Conservation (phyloP, 208 protist genomes). For the Leishmania guyanensis region DNA sequence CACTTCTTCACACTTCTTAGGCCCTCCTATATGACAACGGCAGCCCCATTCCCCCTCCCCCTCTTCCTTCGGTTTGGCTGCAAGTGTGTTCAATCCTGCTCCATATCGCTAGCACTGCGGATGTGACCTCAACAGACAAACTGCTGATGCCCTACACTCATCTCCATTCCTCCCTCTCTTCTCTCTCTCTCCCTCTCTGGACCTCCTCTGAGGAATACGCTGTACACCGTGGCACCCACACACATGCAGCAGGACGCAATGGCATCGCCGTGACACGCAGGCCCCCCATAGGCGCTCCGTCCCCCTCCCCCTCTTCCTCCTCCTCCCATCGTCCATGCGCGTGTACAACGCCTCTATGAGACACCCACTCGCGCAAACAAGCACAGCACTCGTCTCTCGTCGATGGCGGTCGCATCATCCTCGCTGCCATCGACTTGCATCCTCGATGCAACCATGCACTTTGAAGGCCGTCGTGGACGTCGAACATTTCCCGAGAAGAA, state of each 20-base stretch:
- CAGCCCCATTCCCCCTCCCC: neutral
- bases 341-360: neutral
- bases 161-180: neutral
- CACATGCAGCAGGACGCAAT: neutral
- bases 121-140: neutral
- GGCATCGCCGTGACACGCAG: neutral
- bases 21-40: neutral
- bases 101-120: neutral
- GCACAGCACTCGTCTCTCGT: neutral
- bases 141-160: neutral
- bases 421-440: neutral
- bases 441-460: constrained; percentile 8
- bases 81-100: neutral
- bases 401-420: neutral
- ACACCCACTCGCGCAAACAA: neutral
- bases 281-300: neutral
- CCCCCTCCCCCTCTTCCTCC: neutral
- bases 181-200: neutral
- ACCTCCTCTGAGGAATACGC: neutral
- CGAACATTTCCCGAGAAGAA: constrained; percentile 11
- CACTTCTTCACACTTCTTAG: neutral
- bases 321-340: neutral
- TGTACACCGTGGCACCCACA: neutral
- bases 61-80: neutral
- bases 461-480: constrained; percentile 9